Evolutionary conservation across 2,329 filamentous ascomycete species (phyloP).

Genomic region (Fusarium napiforme): DNA sequence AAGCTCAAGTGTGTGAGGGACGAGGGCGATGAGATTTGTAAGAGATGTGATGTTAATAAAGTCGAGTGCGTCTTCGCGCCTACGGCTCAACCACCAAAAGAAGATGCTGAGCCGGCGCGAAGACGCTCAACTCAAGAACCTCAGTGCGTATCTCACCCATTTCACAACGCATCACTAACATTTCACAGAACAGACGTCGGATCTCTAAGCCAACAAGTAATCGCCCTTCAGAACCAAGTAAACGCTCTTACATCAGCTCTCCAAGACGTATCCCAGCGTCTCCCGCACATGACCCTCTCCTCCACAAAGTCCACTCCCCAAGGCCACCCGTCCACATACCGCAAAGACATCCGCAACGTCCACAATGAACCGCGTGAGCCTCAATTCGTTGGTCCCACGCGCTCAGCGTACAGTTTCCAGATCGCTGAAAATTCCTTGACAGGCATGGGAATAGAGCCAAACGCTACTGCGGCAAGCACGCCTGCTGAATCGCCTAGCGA

Average conservation of each 20-base stretch:
- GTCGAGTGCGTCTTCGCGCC: conserved; percentile 3
- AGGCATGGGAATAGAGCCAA: not conserved
- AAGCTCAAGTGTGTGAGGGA: conserved; percentile 19
- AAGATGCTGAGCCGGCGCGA: not conserved
- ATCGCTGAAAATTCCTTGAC: conserved; percentile 6
- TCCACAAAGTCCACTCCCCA: conserved; percentile 8
- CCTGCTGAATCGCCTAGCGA: not conserved
- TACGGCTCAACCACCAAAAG: not conserved
- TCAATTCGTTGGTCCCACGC: not conserved
- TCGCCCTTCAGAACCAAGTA: not conserved
- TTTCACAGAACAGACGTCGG: not conserved
- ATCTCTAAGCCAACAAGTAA: not conserved
- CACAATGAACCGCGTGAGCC: not conserved
- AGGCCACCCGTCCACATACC: not conserved
- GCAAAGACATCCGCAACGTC: conserved; percentile 1
- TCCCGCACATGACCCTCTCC: not conserved
- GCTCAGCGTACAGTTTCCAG: conserved; percentile 17
- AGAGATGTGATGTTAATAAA: not conserved
- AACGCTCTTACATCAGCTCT: not conserved
- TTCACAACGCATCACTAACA: accelerated
- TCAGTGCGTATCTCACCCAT: not conserved
- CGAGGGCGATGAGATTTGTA: not conserved
- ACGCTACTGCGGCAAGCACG: not conserved
- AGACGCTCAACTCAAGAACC: not conserved
- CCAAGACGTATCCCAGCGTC: conserved; percentile 8